These are phyloP conservation scores for Lachnellula cervina DNA, from an alignment of 2,329 filamentous ascomycete species.

Conservation along the genomic window DNA sequence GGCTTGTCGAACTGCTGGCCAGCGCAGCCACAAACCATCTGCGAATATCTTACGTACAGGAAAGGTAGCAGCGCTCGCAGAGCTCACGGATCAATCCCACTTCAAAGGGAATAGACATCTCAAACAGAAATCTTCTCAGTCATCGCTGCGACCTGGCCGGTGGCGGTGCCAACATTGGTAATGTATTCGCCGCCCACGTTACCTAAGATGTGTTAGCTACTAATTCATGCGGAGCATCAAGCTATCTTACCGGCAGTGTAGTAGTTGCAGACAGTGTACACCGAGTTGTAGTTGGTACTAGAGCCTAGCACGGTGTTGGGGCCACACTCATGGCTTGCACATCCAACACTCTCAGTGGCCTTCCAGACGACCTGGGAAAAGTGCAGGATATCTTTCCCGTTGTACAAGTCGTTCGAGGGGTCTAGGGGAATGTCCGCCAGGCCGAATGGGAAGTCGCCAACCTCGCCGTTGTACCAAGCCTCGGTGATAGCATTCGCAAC, in stretches of 20 bases:
- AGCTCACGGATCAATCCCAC: constrained; percentile 7
- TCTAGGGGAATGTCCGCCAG: constrained; percentile 34
- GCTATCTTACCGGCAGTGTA: constrained; percentile 59
- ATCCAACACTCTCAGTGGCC: constrained; percentile 56
- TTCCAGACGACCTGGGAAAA: constrained; percentile 74
- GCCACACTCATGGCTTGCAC: constrained; percentile 52
- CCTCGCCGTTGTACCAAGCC: constrained; percentile 84
- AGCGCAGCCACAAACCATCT: constrained; percentile 15
- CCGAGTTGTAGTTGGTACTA: constrained; percentile 20
- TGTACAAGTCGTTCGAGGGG: too few relatives aligned
- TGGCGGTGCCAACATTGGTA: constrained; percentile 44
- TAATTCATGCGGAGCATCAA: neutral
- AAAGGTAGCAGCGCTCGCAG: constrained; percentile 19
- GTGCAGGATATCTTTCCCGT: constrained; percentile 40
- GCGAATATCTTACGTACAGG: constrained; percentile 20
- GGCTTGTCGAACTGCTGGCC: constrained; percentile 13
- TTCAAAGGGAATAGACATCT: too few relatives aligned
- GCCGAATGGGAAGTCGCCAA: constrained; percentile 52
- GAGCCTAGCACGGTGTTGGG: constrained; percentile 36
- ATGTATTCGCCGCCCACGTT: constrained; percentile 52
- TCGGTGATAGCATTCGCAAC: constrained; percentile 68
- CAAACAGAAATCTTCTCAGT: constrained; percentile 8
- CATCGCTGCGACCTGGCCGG: constrained; percentile 32
- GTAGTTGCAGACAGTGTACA: constrained; percentile 84
- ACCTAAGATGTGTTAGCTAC: constrained; percentile 36